These are phyloP conservation scores for Colletotrichum sp. DNA, from an alignment of 2,329 filamentous ascomycete species.

Conservation along the genomic window DNA sequence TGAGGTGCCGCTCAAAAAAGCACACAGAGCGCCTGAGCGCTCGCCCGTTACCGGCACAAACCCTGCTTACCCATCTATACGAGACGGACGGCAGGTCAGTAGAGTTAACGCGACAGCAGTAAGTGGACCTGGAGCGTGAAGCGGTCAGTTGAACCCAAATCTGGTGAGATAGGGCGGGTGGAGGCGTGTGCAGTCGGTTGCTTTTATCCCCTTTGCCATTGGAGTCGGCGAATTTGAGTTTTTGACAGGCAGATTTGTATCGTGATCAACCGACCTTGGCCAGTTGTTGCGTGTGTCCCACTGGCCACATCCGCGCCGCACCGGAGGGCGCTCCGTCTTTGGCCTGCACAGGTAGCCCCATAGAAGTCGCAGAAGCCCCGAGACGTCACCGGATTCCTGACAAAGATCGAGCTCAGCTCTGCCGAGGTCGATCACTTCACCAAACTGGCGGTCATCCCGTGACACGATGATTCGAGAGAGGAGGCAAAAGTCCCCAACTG, in stretches of 20 bases:
- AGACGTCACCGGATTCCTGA: neutral
- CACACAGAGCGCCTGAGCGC: neutral
- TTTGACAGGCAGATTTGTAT: neutral
- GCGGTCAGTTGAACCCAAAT: neutral
- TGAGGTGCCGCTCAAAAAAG: neutral
- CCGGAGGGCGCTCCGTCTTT: neutral
- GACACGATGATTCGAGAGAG: neutral
- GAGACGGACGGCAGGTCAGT: neutral
- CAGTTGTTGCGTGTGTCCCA: neutral
- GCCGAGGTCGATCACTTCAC: neutral
- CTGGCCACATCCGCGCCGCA: neutral
- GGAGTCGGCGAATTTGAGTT: neutral
- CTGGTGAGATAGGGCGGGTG: neutral
- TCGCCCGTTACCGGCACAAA: neutral
- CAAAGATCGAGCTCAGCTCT: neutral
- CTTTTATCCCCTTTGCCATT: neutral
- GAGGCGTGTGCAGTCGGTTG: neutral
- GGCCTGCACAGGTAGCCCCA: neutral
- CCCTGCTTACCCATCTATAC: conserved; percentile 2
- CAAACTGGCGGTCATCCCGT: neutral
- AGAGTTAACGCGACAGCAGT: neutral
- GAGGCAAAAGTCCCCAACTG: neutral
- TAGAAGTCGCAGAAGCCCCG: neutral
- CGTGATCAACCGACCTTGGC: neutral
- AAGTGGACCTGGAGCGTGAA: neutral